A percentile compares a stretch with the other conserved stretches of the same genome.
Conservation (phyloP, 1,284 basidiomycete genomes). For the Naganishia albida region DNA sequence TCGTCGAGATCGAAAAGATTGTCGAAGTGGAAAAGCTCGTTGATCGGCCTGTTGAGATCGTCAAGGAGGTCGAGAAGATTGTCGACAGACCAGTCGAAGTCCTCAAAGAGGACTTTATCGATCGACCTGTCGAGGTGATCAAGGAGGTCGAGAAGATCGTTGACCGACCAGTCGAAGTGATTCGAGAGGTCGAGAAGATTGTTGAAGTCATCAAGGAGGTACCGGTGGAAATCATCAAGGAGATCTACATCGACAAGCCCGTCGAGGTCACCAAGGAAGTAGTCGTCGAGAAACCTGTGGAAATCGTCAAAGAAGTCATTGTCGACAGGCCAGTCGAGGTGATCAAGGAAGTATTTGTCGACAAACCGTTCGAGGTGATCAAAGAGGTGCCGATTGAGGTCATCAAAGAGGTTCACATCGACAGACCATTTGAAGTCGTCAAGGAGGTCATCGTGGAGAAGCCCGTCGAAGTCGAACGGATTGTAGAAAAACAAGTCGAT, state of each 20-base stretch:
- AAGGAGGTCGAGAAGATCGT: constrained; percentile 47
- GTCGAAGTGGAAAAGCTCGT: constrained; percentile 47
- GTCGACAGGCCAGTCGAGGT: constrained; percentile 43
- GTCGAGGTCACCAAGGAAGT: constrained; percentile 38
- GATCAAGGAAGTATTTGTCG: constrained; percentile 29
- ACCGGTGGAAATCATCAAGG: constrained; percentile 35
- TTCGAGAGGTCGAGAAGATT: constrained; percentile 36
- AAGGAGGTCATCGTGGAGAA: constrained; percentile 35
- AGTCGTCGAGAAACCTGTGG: constrained; percentile 35
- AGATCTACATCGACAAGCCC: constrained; percentile 45
- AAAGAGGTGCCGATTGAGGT: constrained; percentile 38
- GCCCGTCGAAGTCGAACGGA: constrained; percentile 41
- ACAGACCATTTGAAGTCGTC: constrained; percentile 43
- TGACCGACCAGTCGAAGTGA: constrained; percentile 41
- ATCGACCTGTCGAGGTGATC: constrained; percentile 35
- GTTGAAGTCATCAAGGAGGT: constrained; percentile 43
- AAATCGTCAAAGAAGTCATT: constrained; percentile 30
- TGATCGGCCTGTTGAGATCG: constrained; percentile 37
- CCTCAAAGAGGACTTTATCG: constrained; percentile 36
- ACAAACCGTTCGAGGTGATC: constrained; percentile 32
- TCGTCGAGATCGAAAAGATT: constrained; percentile 42
- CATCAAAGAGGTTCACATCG: constrained; percentile 39
- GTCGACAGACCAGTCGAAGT: constrained; percentile 44
- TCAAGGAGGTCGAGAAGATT: constrained; percentile 39
- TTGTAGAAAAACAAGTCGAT: constrained; percentile 46